Base-by-base conservation (phyloP, 106 monocot genomes). In the Dactylorhiza incarnata region DNA sequence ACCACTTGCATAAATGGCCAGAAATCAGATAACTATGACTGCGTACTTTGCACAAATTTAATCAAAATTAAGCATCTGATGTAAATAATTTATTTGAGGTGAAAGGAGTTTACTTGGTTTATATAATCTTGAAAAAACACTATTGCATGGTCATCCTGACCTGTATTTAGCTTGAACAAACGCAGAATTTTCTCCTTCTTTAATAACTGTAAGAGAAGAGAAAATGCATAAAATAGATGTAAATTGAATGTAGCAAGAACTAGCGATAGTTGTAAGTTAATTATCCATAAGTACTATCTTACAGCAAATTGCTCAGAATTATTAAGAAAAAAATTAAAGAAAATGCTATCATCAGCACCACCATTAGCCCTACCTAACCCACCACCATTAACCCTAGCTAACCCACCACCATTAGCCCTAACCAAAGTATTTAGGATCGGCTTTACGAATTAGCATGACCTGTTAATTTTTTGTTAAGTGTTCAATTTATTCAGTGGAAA, bases 61-160 rank as follows among this genome's bases (percentile, higher is more conserved):
- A 52, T 52, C 51, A 52, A 52, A 52, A 11, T 15, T 11, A 52
- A 52, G 4, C 52, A 52, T 52, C 52, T 52, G 52, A 52, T 52
- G 52, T 52, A 9, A 52, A 52, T 11, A 52, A 2, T 37, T 69
- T 17, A 45, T 46, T 46, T 69, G 8, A 46, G 45, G 69, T 24
- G 17, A 46, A 69, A n/a, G 4, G 45, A 58, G n/a, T 67, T 58
- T 12, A 79, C 69, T 92, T 92, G 95, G 58, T 77, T 81, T 25
- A 90, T 16, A 80, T 92, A 95, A 78, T 95, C 92, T 73, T 92
- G 88, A 68, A 85, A 74, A 63, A 95, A 95, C 95, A 95, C 92
- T 72, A 95, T 78, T 25, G 95, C 95, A 93, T 95, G 88, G 75
- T 95, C 95, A 84, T 95, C 95, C 49, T 93, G 92, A 37, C 92